These are phyloP conservation scores for Leptographium galeiforme DNA, from an alignment of 2,329 filamentous ascomycete species.

Conservation along the genomic window DNA sequence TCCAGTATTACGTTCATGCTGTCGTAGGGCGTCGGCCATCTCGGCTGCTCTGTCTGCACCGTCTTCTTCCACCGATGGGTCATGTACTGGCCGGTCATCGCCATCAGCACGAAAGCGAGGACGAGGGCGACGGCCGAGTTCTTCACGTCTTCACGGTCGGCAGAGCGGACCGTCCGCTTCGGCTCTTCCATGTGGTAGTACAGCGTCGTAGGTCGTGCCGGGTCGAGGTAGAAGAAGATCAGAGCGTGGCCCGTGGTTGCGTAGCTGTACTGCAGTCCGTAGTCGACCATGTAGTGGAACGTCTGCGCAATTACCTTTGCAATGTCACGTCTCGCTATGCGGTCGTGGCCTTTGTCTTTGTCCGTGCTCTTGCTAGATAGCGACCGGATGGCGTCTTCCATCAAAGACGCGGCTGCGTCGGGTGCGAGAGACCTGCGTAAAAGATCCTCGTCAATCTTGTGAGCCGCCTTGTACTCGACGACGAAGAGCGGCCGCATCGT, in stretches of 20 bases:
- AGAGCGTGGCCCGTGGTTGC: slow-evolving; percentile 2
- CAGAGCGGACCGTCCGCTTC: neutral
- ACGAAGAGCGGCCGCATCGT: slow-evolving; percentile 4
- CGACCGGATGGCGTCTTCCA: neutral
- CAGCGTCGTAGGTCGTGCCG: neutral
- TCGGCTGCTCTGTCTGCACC: neutral
- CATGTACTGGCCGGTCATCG: slow-evolving; percentile 3
- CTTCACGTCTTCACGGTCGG: neutral
- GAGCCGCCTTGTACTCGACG: slow-evolving; percentile 6
- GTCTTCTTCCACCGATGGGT: slow-evolving; percentile 2
- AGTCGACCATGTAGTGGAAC: slow-evolving; percentile 7
- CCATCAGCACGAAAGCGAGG: slow-evolving; percentile 1
- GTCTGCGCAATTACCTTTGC: slow-evolving; percentile 2
- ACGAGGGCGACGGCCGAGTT: slow-evolving; percentile 2
- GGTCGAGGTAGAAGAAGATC: slow-evolving; percentile 2
- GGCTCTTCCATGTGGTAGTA: slow-evolving; percentile 5
- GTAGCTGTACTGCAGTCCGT: slow-evolving; percentile 6
- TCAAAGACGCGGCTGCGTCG: neutral
- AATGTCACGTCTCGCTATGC: neutral
- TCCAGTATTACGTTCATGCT: neutral
- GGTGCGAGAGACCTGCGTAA: neutral
- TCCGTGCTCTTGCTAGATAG: neutral
- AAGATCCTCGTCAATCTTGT: slow-evolving; percentile 2
- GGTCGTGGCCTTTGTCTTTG: neutral
- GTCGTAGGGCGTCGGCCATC: slow-evolving; percentile 2